Conservation (phyloP, 495 filamentous ascomycete genomes). For the Penicillium coprophilum region DNA sequence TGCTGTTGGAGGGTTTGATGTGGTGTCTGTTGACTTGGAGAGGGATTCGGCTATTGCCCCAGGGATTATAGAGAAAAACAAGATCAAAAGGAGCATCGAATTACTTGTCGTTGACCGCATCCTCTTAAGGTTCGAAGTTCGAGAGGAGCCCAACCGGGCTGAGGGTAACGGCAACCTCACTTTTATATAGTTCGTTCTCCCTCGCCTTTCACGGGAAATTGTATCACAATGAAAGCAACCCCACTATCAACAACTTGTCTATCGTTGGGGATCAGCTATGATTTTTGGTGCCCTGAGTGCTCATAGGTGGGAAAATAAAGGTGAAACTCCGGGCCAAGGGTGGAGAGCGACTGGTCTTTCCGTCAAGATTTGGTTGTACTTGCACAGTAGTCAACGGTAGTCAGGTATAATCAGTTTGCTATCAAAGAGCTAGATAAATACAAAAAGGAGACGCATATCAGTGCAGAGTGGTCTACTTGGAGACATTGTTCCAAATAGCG, state of each 20-base stretch:
- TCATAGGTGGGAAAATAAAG: constrained; percentile 23
- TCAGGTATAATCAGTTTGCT: not conserved
- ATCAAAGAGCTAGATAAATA: not conserved
- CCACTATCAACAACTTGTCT: not conserved
- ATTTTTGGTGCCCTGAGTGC: not conserved
- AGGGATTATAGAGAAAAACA: constrained; percentile 10
- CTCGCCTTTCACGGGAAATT: not conserved
- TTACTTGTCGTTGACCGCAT: not conserved
- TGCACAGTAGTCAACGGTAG: not conserved
- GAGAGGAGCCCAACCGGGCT: not conserved
- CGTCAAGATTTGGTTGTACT: not conserved
- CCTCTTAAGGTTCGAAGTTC: not conserved
- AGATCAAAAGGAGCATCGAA: not conserved
- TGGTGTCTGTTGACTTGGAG: not conserved
- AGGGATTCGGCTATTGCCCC: constrained; percentile 7
- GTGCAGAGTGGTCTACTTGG: not conserved
- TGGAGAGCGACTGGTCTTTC: not conserved
- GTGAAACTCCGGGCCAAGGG: not conserved
- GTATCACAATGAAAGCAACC: not conserved
- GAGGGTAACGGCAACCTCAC: not conserved
- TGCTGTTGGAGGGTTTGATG: constrained; percentile 12
- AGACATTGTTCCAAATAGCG: not conserved
- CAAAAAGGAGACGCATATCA: not conserved
- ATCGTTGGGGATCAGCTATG: not conserved
- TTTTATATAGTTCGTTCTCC: not conserved